phyloP scores from a whole-genome alignment of 805 yeast genomes.

The Clavispora santaluciae region DNA sequence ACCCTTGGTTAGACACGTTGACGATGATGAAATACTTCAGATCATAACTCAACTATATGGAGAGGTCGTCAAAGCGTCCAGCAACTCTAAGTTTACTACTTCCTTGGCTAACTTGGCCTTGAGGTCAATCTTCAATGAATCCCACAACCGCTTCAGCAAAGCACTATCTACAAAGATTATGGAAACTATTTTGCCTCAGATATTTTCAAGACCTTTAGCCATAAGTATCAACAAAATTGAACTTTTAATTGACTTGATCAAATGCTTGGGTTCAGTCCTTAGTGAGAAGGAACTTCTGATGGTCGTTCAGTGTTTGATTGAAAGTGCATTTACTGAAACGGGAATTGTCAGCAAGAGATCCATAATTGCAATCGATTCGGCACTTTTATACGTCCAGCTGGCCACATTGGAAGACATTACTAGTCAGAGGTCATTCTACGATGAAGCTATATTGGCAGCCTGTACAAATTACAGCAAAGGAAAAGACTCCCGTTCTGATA shows the following conservation, averaged over 20 bases:
- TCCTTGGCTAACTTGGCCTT: conserved; percentile 52
- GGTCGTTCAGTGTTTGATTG: conserved; percentile 26
- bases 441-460: conserved; percentile 5
- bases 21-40: conserved; percentile 24
- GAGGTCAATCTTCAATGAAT: conserved; percentile 36
- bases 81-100: conserved; percentile 33
- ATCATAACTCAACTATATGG: conserved; percentile 27
- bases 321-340: conserved; percentile 33
- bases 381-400: conserved; percentile 5
- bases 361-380: conserved; percentile 40
- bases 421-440: conserved; percentile 5
- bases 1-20: conserved; percentile 38
- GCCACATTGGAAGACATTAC: conserved; percentile 5
- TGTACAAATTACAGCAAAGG: background rate
- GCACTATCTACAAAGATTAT: conserved; percentile 27
- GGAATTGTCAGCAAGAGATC: conserved; percentile 48
- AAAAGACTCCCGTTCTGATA: background rate
- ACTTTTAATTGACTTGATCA: conserved; percentile 51
- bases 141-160: conserved; percentile 22
- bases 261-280: conserved; percentile 43
- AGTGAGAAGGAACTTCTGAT: conserved; percentile 29
- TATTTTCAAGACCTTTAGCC: conserved; percentile 21
- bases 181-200: conserved; percentile 34
- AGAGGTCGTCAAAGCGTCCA: conserved; percentile 12
- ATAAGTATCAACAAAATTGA: conserved; percentile 57